phyloP scores from a whole-genome alignment of 2,329 filamentous ascomycete species.

The Sarocladiaceae sp. region DNA sequence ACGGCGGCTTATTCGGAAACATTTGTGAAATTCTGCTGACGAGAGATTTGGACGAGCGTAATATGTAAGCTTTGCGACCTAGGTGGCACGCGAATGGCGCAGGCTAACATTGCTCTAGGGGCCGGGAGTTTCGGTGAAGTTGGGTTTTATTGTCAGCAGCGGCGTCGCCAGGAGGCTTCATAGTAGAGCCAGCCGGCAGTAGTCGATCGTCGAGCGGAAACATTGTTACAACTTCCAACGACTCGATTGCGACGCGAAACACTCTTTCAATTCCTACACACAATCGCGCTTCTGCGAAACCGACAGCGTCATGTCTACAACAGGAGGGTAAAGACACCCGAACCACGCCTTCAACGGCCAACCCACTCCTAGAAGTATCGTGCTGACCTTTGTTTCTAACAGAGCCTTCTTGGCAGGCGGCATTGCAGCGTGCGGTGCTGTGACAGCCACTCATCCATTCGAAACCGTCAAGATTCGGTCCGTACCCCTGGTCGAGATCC shows the following conservation, averaged over 20 bases:
- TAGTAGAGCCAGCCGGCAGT: too few relatives aligned
- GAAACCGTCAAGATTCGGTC: conserved; percentile 98
- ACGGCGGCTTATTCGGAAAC: too few relatives aligned
- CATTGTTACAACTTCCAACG: too few relatives aligned
- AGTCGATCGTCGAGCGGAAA: too few relatives aligned
- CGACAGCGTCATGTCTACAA: conserved; percentile 44
- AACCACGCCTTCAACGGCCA: neutral
- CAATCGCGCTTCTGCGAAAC: neutral
- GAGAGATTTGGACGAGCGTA: neutral
- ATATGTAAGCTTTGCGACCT: neutral
- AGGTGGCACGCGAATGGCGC: too few relatives aligned
- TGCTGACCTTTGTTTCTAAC: conserved; percentile 16
- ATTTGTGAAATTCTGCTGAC: neutral
- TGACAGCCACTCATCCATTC: conserved; percentile 96
- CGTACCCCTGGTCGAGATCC: conserved; percentile 21
- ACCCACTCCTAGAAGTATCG: neutral
- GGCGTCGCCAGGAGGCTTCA: too few relatives aligned
- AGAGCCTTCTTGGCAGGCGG: conserved; percentile 93
- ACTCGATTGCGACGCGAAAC: neutral
- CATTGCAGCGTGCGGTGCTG: conserved; percentile 93
- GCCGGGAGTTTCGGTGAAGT: conserved; percentile 4
- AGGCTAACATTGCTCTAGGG: conserved; percentile 1
- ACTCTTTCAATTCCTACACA: neutral
- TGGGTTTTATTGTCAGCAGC: neutral
- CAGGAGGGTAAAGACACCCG: conserved; percentile 20